These are phyloP conservation scores for Williopsis jadinii DNA, from an alignment of 1,139 yeast genomes.

Conservation along the genomic window DNA sequence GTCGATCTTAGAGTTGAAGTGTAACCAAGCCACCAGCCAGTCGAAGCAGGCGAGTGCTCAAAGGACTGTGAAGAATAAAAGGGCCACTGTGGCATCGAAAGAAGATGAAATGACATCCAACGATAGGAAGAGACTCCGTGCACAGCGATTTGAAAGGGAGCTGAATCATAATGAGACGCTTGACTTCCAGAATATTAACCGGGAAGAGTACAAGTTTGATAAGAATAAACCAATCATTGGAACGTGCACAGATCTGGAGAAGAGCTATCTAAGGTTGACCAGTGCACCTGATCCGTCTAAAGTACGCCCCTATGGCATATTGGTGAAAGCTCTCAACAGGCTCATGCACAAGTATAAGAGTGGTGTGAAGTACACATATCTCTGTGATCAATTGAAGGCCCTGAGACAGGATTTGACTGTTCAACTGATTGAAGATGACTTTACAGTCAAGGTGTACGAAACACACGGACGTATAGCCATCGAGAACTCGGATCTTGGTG, in stretches of 20 bases:
- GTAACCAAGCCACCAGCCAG: constrained; percentile 14
- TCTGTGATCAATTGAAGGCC: constrained; percentile 87
- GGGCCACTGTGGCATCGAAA: background rate
- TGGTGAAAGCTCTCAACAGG: constrained; percentile 50
- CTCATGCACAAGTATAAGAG: constrained; percentile 49
- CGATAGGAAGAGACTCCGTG: constrained; percentile 38
- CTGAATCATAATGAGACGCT: constrained; percentile 15
- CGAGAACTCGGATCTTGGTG: constrained; percentile 79
- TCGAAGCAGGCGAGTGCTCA: background rate
- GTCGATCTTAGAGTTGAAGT: constrained; percentile 13
- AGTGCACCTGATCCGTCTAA: constrained; percentile 84
- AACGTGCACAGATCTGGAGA: constrained; percentile 57
- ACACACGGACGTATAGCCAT: constrained; percentile 84
- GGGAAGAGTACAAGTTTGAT: constrained; percentile 14
- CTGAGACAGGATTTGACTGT: constrained; percentile 91
- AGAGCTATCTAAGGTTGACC: constrained; percentile 74
- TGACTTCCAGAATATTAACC: constrained; percentile 1
- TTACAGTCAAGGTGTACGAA: constrained; percentile 76
- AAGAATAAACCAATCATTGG: constrained; percentile 50
- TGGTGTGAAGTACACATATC: constrained; percentile 57
- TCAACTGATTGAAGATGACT: constrained; percentile 76
- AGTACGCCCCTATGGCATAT: constrained; percentile 66
- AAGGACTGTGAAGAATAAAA: background rate
- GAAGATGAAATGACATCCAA: constrained; percentile 24
- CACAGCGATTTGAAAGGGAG: constrained; percentile 45